Base-by-base conservation (phyloP, 345 rosid species). In the Hypericum perforatum region DNA sequence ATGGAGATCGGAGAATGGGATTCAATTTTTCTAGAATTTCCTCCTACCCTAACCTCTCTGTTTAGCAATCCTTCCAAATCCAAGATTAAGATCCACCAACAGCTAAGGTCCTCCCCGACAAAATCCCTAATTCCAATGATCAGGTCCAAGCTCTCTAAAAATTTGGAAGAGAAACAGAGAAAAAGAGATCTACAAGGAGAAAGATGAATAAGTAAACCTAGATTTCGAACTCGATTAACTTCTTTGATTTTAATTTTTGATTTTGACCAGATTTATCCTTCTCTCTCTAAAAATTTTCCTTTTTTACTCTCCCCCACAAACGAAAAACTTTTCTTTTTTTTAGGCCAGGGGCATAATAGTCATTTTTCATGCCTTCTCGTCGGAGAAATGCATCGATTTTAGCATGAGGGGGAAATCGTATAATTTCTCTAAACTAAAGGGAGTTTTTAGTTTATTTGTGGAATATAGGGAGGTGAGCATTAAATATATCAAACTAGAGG, bases 91-190 rank as follows among this genome's bases (percentile, higher is more conserved):
- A 1, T 4, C 32, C 32, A 22, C 32, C 48, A 7, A n/a, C 49
- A 55, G 60, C 43, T 66, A 60, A 61, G 70, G 70, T 60, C 60
- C 60, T 66, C 43, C 52, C 60, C 37, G n/a, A n/a, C 45, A 52
- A 58, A 66, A 68, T 54, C 68, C 64, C 64, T 54, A 69, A 54
- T 39, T 45, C 38, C 49, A 29, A 13, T 16, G 46, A 46, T 39
- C 43, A 56, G 49, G 54, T 48, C 38, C 47, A 48, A 37, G 57
- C 51, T 57, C 32, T 60, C 64, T 41, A 22, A 3, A 36, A 13
- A 5, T 22, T n/a, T 14, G 38, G 12, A 39, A 6, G 2, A 7
- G 13, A 29, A 6, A 55, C 5, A 7, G 39, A 7, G 41, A 63
- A 9, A 8, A n/a, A 5, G 2, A 37, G 41, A 52, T 52, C 41